phyloP scores from a whole-genome alignment of 208 protist genomes.

The Wallacemonas sp. region DNA sequence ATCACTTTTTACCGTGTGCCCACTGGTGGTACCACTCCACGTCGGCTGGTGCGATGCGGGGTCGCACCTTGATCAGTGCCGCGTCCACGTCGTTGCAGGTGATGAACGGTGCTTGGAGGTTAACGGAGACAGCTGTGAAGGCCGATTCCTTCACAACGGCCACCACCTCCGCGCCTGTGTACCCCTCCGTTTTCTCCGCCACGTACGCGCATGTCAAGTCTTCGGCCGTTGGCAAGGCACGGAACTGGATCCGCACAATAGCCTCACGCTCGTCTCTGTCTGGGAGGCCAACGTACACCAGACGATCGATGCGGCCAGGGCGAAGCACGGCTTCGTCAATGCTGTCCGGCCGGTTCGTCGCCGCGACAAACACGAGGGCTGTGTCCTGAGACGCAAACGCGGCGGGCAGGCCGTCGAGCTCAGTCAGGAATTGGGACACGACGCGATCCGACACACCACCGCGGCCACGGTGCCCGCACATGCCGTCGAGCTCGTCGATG shows the following conservation, averaged over 20 bases:
- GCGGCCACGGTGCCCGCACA: constrained; percentile 94
- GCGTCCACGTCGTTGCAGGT: constrained; percentile 43
- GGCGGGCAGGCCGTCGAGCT: constrained; percentile 89
- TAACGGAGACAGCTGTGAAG: constrained; percentile 74
- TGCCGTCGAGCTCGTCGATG: constrained; percentile 99
- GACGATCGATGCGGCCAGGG: constrained; percentile 90
- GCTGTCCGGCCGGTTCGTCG: constrained; percentile 91
- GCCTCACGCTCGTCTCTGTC: constrained; percentile 55
- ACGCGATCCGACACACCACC: constrained; percentile 94
- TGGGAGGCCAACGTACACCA: constrained; percentile 93
- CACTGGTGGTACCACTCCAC: constrained; percentile 69
- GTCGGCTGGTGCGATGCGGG: constrained; percentile 41
- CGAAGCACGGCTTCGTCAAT: constrained; percentile 92
- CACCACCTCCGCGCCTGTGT: constrained; percentile 93
- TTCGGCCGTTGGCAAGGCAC: constrained; percentile 41
- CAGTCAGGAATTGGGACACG: constrained; percentile 97
- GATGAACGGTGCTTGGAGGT: constrained; percentile 41
- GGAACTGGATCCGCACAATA: constrained; percentile 88
- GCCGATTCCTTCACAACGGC: constrained; percentile 91
- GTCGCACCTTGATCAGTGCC: constrained; percentile 57
- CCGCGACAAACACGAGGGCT: constrained; percentile 95
- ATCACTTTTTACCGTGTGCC: constrained; percentile 18
- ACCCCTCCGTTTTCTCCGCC: constrained; percentile 68
- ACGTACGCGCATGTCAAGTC: constrained; percentile 62
- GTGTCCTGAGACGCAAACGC: constrained; percentile 27